A percentile compares a stretch with the other conserved stretches of the same genome.
Conservation (phyloP, 2,329 filamentous ascomycete species). For the Cyanodermella asteris region DNA sequence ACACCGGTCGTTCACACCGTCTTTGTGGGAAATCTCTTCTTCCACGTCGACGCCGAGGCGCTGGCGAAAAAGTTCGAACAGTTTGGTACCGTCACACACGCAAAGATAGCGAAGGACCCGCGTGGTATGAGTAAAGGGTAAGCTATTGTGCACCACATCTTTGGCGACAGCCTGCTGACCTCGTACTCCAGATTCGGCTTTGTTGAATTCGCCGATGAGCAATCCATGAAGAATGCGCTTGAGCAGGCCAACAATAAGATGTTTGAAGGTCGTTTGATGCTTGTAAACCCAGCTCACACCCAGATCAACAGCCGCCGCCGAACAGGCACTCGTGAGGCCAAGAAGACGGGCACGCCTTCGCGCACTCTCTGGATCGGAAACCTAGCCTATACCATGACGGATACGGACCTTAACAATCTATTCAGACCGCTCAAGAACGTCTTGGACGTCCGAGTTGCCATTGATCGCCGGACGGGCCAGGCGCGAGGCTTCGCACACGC, state of each 20-base stretch:
- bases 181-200: constrained; percentile 38
- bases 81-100: constrained; percentile 32
- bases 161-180: not conserved
- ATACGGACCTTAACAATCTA: constrained; percentile 57
- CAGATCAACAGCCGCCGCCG: constrained; percentile 1
- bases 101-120: constrained; percentile 36
- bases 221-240: constrained; percentile 33
- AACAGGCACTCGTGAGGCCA: not conserved
- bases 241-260: constrained; percentile 35
- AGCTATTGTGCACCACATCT: constrained; percentile 9
- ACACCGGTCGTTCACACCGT: constrained; percentile 26
- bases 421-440: constrained; percentile 52
- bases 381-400: constrained; percentile 67
- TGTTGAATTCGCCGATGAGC: constrained; percentile 33
- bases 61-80: constrained; percentile 36
- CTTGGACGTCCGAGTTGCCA: constrained; percentile 56
- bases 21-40: constrained; percentile 50
- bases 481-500: constrained; percentile 69
- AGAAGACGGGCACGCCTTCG: constrained; percentile 28
- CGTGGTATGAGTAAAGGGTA: constrained; percentile 50
- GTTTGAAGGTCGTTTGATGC: constrained; percentile 41
- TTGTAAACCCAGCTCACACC: constrained; percentile 24
- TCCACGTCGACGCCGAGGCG: constrained; percentile 40
- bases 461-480: constrained; percentile 60
- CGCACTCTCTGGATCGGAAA: constrained; percentile 65